Evolutionary conservation across 2,329 filamentous ascomycete species (phyloP).

Genomic region (Cercospora sp.): DNA sequence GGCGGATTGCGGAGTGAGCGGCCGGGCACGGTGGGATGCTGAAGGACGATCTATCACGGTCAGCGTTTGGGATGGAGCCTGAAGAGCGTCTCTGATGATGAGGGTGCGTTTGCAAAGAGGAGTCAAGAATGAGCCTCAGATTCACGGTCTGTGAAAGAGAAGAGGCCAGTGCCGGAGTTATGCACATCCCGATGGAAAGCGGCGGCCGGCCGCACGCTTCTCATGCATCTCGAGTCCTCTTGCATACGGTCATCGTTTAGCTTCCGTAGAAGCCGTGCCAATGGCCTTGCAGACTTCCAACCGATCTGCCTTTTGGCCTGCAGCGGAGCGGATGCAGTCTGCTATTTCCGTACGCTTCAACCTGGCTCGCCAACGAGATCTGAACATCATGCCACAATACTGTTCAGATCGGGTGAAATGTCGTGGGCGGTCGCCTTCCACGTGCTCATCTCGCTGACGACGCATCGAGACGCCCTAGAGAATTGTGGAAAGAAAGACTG

Average conservation of each 20-base stretch:
- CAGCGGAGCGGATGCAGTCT: background rate
- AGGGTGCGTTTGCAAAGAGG: background rate
- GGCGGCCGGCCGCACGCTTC: background rate
- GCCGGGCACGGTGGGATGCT: background rate
- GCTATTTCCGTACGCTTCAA: background rate
- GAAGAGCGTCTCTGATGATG: background rate
- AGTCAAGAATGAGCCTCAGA: background rate
- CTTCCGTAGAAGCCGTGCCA: background rate
- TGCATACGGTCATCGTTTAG: background rate
- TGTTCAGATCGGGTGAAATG: background rate
- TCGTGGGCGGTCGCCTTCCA: background rate
- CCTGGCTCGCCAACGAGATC: background rate
- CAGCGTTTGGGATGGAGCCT: background rate
- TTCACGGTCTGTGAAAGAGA: background rate
- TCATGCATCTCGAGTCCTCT: background rate
- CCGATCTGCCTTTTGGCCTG: background rate
- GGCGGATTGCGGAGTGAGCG: background rate
- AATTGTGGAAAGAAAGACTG: background rate
- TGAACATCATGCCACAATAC: background rate
- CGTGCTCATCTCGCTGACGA: background rate
- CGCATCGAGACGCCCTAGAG: background rate
- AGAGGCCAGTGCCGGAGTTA: background rate
- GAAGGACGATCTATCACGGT: background rate
- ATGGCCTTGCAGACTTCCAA: background rate
- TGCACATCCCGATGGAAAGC: background rate